Evolutionary conservation across 805 yeast species (phyloP).

Genomic region (Lachancea waltii): DNA sequence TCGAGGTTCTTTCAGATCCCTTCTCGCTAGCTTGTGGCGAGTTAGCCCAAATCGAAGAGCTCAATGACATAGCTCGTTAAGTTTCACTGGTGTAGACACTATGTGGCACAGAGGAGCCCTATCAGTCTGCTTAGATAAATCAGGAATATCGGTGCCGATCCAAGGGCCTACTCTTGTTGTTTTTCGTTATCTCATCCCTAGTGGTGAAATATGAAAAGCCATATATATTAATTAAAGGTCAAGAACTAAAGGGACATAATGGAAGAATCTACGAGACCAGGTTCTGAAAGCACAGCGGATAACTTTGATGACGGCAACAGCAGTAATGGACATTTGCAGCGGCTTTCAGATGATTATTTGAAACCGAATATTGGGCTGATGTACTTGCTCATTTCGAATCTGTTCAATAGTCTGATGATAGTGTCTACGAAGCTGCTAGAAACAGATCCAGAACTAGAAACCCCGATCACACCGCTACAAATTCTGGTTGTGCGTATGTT

Average conservation of each 20-base stretch:
- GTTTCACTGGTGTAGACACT: too few species aligned
- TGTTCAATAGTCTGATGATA: slow-evolving; percentile 73
- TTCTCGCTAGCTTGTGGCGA: neutral
- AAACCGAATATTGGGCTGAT: slow-evolving; percentile 47
- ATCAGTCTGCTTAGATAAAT: too few species aligned
- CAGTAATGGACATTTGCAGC: slow-evolving; percentile 2
- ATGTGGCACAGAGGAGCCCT: too few species aligned
- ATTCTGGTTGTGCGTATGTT: slow-evolving; percentile 72
- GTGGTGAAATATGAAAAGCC: too few species aligned
- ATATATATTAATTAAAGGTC: too few species aligned
- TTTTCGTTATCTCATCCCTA: too few species aligned
- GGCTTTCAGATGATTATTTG: slow-evolving; percentile 15
- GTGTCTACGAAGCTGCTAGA: slow-evolving; percentile 69
- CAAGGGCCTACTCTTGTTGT: too few species aligned
- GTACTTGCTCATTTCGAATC: slow-evolving; percentile 54
- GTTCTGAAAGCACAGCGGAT: neutral
- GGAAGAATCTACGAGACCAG: too few species aligned
- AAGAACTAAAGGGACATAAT: too few species aligned
- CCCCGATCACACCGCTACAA: slow-evolving; percentile 70
- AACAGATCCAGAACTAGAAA: slow-evolving; percentile 48
- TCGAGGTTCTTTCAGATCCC: neutral
- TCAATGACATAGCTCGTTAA: slow-evolving; percentile 1
- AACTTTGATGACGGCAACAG: neutral
- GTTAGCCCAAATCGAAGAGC: slow-evolving; percentile 1
- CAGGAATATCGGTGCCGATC: too few species aligned